phyloP scores from a whole-genome alignment of 768 basidiomycete genomes.

The Russula lepida region DNA sequence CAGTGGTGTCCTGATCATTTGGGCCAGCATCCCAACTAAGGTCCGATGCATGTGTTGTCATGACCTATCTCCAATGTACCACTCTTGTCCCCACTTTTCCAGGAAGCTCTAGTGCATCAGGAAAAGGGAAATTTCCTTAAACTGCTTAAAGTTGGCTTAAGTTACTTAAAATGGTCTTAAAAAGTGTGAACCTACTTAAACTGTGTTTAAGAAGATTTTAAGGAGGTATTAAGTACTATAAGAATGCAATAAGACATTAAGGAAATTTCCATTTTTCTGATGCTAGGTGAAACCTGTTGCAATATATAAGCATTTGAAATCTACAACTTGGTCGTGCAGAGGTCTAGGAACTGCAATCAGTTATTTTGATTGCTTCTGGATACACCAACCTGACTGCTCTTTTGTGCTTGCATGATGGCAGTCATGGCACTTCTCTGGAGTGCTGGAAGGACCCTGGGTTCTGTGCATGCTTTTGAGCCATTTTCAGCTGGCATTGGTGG shows the following conservation, averaged over 20 bases:
- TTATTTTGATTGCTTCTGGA: slow-evolving; percentile 70
- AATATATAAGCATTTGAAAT: slow-evolving; percentile 68
- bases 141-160: too few relatives aligned
- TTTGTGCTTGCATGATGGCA: slow-evolving; percentile 62
- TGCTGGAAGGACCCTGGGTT: slow-evolving; percentile 60
- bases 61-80: background rate
- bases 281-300: too few relatives aligned
- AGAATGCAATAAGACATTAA: too few relatives aligned
- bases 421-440: slow-evolving; percentile 66
- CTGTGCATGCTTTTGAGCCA: slow-evolving; percentile 51
- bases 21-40: slow-evolving; percentile 46
- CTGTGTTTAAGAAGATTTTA: too few relatives aligned
- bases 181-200: slow-evolving; percentile 48
- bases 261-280: too few relatives aligned
- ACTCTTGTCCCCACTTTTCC: background rate
- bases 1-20: slow-evolving; percentile 49
- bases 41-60: slow-evolving; percentile 27
- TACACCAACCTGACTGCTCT: slow-evolving; percentile 56
- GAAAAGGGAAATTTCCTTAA: too few relatives aligned
- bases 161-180: slow-evolving; percentile 50
- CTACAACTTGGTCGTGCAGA: slow-evolving; percentile 59
- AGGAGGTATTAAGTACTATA: too few relatives aligned
- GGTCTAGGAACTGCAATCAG: slow-evolving; percentile 52
- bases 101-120: slow-evolving; percentile 56
- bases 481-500: slow-evolving; percentile 54